phyloP scores from a whole-genome alignment of 2,329 filamentous ascomycete genomes.

The Dactylonectria macrodidyma region DNA sequence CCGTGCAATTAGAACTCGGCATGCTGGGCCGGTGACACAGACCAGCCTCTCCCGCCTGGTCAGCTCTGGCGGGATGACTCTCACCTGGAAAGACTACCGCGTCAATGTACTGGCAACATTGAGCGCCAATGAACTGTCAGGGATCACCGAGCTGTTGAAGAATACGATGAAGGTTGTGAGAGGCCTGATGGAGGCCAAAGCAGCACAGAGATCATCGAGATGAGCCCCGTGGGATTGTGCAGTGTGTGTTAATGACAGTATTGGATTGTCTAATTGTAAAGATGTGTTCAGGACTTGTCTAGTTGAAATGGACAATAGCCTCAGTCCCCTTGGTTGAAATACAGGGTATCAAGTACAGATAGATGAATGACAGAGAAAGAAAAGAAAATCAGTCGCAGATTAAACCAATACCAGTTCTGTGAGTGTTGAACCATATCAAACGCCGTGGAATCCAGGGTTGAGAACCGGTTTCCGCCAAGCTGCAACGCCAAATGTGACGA shows the following conservation, averaged over 20 bases:
- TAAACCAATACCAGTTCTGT: conserved; percentile 23
- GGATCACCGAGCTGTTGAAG: conserved; percentile 81
- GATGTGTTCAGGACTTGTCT: conserved; percentile 43
- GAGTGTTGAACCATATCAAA: conserved; percentile 49
- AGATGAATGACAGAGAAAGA: conserved; percentile 34
- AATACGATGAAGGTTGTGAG: conserved; percentile 85
- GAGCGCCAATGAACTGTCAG: conserved; percentile 73
- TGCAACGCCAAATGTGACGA: conserved; percentile 39
- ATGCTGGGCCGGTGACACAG: conserved; percentile 80
- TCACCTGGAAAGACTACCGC: conserved; percentile 83
- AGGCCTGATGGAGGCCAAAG: conserved; percentile 57
- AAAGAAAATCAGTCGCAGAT: conserved; percentile 17
- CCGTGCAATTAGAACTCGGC: conserved; percentile 62
- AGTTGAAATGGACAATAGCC: conserved; percentile 50
- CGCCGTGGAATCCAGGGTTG: conserved; percentile 52
- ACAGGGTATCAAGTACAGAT: conserved; percentile 52
- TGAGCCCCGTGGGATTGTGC: not conserved
- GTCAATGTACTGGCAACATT: conserved; percentile 80
- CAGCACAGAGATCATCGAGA: conserved; percentile 37
- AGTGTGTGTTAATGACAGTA: not conserved
- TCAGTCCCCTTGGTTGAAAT: conserved; percentile 52
- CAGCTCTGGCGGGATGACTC: conserved; percentile 74
- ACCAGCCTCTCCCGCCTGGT: conserved; percentile 74
- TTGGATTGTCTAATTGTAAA: conserved; percentile 7
- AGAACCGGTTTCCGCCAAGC: conserved; percentile 47